Evolutionary conservation across 1,284 basidiomycete genomes (phyloP), one percentile per base, ranked within the genome.

Genomic region (Erythrobasidium hasegawianum): DNA sequence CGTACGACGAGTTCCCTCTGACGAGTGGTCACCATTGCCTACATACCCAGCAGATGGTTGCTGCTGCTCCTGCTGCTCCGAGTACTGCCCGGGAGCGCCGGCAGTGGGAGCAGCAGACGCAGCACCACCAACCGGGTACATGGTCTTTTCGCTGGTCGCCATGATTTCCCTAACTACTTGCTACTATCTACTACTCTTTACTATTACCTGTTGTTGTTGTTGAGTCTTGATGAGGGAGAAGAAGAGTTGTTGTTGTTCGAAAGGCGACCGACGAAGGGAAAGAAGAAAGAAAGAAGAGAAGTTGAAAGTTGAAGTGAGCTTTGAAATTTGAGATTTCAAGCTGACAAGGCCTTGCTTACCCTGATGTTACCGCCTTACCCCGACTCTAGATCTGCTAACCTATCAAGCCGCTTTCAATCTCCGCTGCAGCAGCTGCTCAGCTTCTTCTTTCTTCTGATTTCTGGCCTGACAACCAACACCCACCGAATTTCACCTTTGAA

Each of bases 331-430:
- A n/a, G n/a, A n/a, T n/a, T n/a, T n/a, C n/a, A n/a, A n/a, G n/a
- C 14, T 2, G 14, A 24, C 24, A 5, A 26, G 24, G 50, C 14
- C 13, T 18, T 4, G 50, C 50, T 26, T 24, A 14, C 50, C 24
- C 29, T 29, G 50, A 20, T 29, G 24, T n/a, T 29, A 16, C 24
- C 22, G n/a, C 57, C 45, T 59, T 59, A 43, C 57, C 45, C 22
- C 57, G 27, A 29, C 43, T 43, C 5, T 33, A 4, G 11, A 33
- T 4, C 4, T 11, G 4, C 11, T 33, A 11, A 4, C 33, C 11
- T 33, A 33, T n/a, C n/a, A n/a, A n/a, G n/a, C n/a, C n/a, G n/a
- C n/a, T n/a, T n/a, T n/a, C n/a, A n/a, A n/a, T n/a, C n/a, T n/a
- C n/a, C n/a, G n/a, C n/a, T n/a, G n/a, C n/a, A n/a, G n/a, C n/a